Conservation (phyloP, 768 basidiomycete species). For the Lyophyllum semitale region DNA sequence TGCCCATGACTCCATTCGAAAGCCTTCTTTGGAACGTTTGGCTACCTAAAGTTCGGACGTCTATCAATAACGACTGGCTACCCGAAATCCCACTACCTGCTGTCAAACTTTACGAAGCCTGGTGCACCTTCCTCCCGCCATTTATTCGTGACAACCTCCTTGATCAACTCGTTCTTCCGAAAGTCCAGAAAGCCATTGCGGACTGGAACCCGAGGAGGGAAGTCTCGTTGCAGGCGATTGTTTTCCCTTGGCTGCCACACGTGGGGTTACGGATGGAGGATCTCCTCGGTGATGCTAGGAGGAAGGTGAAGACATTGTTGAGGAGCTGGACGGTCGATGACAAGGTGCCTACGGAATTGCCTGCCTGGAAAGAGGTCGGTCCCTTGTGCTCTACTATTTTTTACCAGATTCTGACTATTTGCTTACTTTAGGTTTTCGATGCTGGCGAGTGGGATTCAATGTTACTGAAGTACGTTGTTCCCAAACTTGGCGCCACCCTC, state of each 20-base stretch:
- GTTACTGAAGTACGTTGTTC: slow-evolving; percentile 88
- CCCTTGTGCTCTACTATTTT: background rate
- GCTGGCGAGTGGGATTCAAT: slow-evolving; percentile 87
- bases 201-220: slow-evolving; percentile 77
- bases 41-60: slow-evolving; percentile 92
- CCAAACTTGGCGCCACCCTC: slow-evolving; percentile 81
- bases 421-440: slow-evolving; percentile 62
- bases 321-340: slow-evolving; percentile 75
- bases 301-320: slow-evolving; percentile 81
- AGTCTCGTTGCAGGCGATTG: slow-evolving; percentile 70
- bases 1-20: slow-evolving; percentile 93
- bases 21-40: slow-evolving; percentile 92
- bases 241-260: slow-evolving; percentile 96
- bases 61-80: slow-evolving; percentile 94
- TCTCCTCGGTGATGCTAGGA: slow-evolving; percentile 82
- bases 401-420: background rate
- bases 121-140: slow-evolving; percentile 83
- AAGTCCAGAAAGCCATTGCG: slow-evolving; percentile 79
- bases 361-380: slow-evolving; percentile 80
- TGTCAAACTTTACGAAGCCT: slow-evolving; percentile 82
- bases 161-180: slow-evolving; percentile 94
- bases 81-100: slow-evolving; percentile 73
- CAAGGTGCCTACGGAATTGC: slow-evolving; percentile 73
- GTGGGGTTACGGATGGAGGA: slow-evolving; percentile 82
- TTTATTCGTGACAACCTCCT: slow-evolving; percentile 95